Evolutionary conservation across 2,329 filamentous ascomycete genomes (phyloP).

Genomic region (Cladosporium austrohemisphaericum): DNA sequence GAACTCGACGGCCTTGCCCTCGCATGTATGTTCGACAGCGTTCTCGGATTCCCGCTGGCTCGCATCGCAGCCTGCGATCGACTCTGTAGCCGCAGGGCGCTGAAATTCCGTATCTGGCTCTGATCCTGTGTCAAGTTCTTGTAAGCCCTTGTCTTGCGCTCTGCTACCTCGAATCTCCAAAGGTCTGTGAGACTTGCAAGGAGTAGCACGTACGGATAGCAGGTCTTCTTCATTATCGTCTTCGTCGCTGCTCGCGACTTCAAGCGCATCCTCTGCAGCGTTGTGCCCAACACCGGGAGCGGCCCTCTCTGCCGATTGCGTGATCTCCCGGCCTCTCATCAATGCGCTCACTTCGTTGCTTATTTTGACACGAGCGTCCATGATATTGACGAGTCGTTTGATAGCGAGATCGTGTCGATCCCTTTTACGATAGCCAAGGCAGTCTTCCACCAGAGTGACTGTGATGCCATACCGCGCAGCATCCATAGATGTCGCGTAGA

Average conservation of each 20-base stretch:
- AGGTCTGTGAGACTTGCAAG: slow-evolving; percentile 6
- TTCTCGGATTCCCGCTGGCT: slow-evolving; percentile 1
- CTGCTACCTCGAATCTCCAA: slow-evolving; percentile 9
- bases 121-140: slow-evolving; percentile 16
- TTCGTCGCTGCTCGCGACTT: slow-evolving; percentile 19
- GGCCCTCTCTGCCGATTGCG: slow-evolving; percentile 18
- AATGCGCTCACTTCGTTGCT: slow-evolving; percentile 44
- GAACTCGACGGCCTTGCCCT: slow-evolving; percentile 19
- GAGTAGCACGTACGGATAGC: slow-evolving; percentile 13
- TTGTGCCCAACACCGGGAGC: slow-evolving; percentile 10
- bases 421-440: slow-evolving; percentile 73
- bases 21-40: slow-evolving; percentile 4
- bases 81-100: slow-evolving; percentile 36
- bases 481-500: slow-evolving; percentile 88
- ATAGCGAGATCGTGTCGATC: slow-evolving; percentile 68
- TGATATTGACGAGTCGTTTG: slow-evolving; percentile 66
- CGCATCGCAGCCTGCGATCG: neutral
- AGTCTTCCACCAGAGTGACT: slow-evolving; percentile 86
- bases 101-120: slow-evolving; percentile 33
- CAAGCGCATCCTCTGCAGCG: slow-evolving; percentile 15
- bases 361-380: slow-evolving; percentile 65
- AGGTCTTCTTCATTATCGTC: slow-evolving; percentile 19
- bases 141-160: slow-evolving; percentile 11
- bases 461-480: slow-evolving; percentile 81
- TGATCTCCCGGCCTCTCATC: slow-evolving; percentile 13